A percentile compares a stretch with the other conserved stretches of the same genome.
Evolutionary conservation across 1,284 basidiomycete species (phyloP).

Genomic region (Takashimella koratensis): DNA sequence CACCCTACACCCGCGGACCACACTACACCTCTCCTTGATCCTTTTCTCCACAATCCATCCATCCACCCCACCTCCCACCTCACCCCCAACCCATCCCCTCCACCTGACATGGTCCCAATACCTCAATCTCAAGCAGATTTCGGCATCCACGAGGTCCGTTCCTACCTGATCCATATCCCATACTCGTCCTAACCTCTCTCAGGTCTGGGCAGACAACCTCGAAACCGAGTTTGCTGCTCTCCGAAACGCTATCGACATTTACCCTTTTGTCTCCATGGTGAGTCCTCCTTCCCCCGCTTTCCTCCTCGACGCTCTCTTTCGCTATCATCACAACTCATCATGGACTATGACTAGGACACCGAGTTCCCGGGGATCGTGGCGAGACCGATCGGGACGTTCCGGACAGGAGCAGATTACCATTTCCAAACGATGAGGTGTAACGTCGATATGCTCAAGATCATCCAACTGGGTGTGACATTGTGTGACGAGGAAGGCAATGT

Average conservation of each 20-base stretch:
- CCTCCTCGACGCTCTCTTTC: conserved; percentile 13
- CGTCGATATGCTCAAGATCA: conserved; percentile 95
- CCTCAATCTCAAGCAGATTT: conserved; percentile 28
- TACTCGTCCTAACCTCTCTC: neutral
- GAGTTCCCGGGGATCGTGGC: conserved; percentile 99
- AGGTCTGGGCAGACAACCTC: conserved; percentile 90
- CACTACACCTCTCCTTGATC: too few relatives aligned
- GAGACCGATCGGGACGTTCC: conserved; percentile 92
- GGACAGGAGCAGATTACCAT: conserved; percentile 96
- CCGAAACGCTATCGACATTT: conserved; percentile 79
- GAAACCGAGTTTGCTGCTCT: conserved; percentile 87
- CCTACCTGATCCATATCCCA: neutral
- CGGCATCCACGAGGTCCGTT: conserved; percentile 40
- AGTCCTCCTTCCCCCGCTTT: conserved; percentile 25
- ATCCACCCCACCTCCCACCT: neutral
- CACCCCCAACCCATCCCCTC: neutral
- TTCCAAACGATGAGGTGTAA: conserved; percentile 99
- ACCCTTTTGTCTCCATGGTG: conserved; percentile 95
- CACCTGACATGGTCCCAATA: conserved; percentile 17
- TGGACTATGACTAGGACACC: conserved; percentile 66
- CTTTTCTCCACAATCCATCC: neutral
- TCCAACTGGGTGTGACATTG: conserved; percentile 93
- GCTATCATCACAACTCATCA: neutral
- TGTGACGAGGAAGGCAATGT: conserved; percentile 89
- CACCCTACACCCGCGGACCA: too few relatives aligned